A percentile compares a stretch with the other conserved stretches of the same genome.
phyloP scores from a whole-genome alignment of 2,329 filamentous ascomycete genomes.

The Cyphellophora europaea region DNA sequence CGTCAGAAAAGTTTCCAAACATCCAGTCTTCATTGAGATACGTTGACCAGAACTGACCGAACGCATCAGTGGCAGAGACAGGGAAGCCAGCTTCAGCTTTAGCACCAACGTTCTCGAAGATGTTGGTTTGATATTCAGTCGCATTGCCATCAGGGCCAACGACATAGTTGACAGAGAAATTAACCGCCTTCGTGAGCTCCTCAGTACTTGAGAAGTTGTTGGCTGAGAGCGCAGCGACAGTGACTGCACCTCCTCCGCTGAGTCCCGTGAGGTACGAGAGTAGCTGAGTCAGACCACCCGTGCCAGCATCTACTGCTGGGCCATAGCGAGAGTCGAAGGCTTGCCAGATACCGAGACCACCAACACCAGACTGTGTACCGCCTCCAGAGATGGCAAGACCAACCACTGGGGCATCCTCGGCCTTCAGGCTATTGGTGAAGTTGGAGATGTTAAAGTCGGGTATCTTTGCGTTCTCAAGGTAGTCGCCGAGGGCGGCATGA shows the following conservation, averaged over 20 bases:
- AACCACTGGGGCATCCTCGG: constrained; percentile 4
- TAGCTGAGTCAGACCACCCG: constrained; percentile 9
- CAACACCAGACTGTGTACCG: constrained; percentile 7
- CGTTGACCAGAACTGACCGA: constrained; percentile 6
- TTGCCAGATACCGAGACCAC: constrained; percentile 8
- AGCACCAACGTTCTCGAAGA: constrained; percentile 6
- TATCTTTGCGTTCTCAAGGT: constrained; percentile 4
- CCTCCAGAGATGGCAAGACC: constrained; percentile 9
- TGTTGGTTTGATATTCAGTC: constrained; percentile 2
- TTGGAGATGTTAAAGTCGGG: constrained; percentile 3
- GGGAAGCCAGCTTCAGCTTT: constrained; percentile 5
- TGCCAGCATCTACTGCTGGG: constrained; percentile 7
- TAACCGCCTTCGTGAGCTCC: constrained; percentile 3
- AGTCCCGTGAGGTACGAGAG: constrained; percentile 8
- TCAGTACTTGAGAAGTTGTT: constrained; percentile 7
- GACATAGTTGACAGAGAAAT: constrained; percentile 5
- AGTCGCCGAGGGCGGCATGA: constrained; percentile 1
- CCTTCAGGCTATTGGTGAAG: constrained; percentile 5
- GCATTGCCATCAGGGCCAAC: constrained; percentile 5
- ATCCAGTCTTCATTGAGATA: constrained; percentile 5
- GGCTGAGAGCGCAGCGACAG: constrained; percentile 5
- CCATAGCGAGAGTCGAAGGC: constrained; percentile 9
- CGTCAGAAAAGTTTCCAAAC: constrained; percentile 4
- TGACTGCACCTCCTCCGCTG: constrained; percentile 7
- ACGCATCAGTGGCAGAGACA: constrained; percentile 6